These are phyloP conservation scores for Leccinum fallax DNA, from an alignment of 1,284 basidiomycete species.

Conservation along the genomic window DNA sequence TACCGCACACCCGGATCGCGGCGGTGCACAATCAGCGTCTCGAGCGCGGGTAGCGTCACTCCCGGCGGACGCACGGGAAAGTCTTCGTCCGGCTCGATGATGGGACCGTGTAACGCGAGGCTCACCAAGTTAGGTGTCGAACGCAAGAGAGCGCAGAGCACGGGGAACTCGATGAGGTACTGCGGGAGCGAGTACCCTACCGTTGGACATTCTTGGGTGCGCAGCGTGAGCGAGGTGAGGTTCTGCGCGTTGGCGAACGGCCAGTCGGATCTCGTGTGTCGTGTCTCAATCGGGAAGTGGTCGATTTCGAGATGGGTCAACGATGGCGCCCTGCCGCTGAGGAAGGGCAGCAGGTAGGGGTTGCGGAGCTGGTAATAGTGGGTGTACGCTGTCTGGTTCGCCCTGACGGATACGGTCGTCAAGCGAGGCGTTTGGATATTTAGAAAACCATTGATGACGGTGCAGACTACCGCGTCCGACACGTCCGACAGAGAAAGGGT, in stretches of 20 bases:
- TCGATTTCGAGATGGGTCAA: slow-evolving; percentile 19
- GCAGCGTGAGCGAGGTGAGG: slow-evolving; percentile 20
- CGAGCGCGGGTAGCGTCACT: slow-evolving; percentile 10
- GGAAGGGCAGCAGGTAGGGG: slow-evolving; percentile 18
- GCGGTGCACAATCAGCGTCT: slow-evolving; percentile 23
- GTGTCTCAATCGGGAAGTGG: slow-evolving; percentile 24
- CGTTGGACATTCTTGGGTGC: slow-evolving; percentile 13
- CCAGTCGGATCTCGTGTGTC: slow-evolving; percentile 4
- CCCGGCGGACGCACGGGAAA: slow-evolving; percentile 4
- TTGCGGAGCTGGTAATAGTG: slow-evolving; percentile 15
- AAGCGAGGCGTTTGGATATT: slow-evolving; percentile 8
- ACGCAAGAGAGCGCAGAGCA: slow-evolving; percentile 15
- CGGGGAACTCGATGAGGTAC: slow-evolving; percentile 21
- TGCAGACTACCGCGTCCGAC: slow-evolving; percentile 18
- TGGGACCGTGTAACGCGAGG: slow-evolving; percentile 24
- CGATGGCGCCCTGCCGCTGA: slow-evolving; percentile 13
- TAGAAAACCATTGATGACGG: slow-evolving; percentile 9
- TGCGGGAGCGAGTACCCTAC: slow-evolving; percentile 8
- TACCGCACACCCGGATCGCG: slow-evolving; percentile 20
- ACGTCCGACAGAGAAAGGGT: slow-evolving; percentile 22
- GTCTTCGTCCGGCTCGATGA: slow-evolving; percentile 20
- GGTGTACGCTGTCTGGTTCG: slow-evolving; percentile 3
- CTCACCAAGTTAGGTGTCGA: slow-evolving; percentile 12
- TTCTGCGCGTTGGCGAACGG: slow-evolving; percentile 10
- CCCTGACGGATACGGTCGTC: slow-evolving; percentile 18